Evolutionary conservation across 257 asterid species (phyloP).

Genomic region (Primulina huaijiensis): DNA sequence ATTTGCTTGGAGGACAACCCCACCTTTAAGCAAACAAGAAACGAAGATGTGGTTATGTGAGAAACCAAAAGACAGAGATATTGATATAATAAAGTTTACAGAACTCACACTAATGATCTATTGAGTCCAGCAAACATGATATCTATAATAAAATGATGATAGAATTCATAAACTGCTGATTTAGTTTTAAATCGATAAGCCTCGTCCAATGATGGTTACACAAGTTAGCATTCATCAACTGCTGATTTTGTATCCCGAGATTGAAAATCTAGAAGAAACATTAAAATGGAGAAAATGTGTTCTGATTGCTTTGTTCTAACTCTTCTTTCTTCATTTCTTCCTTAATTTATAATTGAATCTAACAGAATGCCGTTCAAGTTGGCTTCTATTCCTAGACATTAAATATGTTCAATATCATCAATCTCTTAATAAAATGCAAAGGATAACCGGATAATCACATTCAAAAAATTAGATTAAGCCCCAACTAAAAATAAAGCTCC

Average conservation of each 20-base stretch:
- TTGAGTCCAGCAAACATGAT: not conserved
- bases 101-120: not conserved
- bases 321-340: not conserved
- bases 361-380: not conserved
- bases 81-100: too few relatives aligned
- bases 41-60: not conserved
- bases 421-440: too few relatives aligned
- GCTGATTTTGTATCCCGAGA: not conserved
- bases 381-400: not conserved
- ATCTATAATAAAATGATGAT: not conserved
- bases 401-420: not conserved
- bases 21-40: conserved; percentile 38
- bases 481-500: not conserved
- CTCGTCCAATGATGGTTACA: not conserved
- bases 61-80: not conserved
- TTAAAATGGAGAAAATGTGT: not conserved
- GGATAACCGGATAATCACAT: not conserved
- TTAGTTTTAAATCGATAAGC: not conserved
- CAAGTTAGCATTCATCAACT: not conserved
- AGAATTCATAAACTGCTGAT: not conserved
- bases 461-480: not conserved
- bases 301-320: not conserved
- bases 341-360: not conserved
- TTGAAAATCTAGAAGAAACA: not conserved
- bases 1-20: conserved; percentile 74